Percentiles rank a stretch among this genome's conserved stretches.
Conservation (phyloP, 805 yeast genomes). For the Candida endomychidarum region DNA sequence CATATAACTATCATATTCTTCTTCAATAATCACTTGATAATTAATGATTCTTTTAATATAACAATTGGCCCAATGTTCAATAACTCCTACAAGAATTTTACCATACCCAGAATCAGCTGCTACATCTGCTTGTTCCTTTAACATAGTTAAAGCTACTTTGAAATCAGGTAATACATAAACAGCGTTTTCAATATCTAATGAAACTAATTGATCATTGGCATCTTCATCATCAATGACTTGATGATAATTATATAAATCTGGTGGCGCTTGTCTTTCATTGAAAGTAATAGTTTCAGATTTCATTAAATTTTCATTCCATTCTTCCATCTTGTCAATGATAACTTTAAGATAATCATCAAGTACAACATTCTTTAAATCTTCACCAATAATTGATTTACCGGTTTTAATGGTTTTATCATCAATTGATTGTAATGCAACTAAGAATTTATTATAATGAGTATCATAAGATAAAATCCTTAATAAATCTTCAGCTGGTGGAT, state of each 20-base stretch:
- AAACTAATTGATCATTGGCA: constrained; percentile 31
- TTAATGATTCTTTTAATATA: constrained; percentile 59
- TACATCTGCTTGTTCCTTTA: constrained; percentile 85
- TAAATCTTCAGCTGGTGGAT: constrained; percentile 78
- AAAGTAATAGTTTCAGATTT: constrained; percentile 68
- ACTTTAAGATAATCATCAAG: constrained; percentile 76
- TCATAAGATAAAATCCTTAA: constrained; percentile 77
- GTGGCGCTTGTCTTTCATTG: constrained; percentile 64
- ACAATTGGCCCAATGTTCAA: constrained; percentile 64
- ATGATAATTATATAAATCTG: constrained; percentile 64
- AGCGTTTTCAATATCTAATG: constrained; percentile 41
- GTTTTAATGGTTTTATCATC: constrained; percentile 20
- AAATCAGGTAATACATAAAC: constrained; percentile 71
- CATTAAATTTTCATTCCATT: constrained; percentile 77
- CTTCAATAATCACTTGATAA: constrained; percentile 58
- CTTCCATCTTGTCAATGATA: constrained; percentile 70
- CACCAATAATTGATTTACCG: constrained; percentile 62
- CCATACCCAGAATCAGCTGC: constrained; percentile 86
- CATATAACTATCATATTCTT: constrained; percentile 41
- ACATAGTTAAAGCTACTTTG: constrained; percentile 74
- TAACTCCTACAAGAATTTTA: constrained; percentile 73
- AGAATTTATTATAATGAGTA: constrained; percentile 52
- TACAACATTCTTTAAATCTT: constrained; percentile 67
- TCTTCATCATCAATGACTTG: constrained; percentile 42
- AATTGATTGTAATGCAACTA: constrained; percentile 25